Conservation (phyloP, 352 stramenopile genomes). For the Pythium sukuiense region DNA sequence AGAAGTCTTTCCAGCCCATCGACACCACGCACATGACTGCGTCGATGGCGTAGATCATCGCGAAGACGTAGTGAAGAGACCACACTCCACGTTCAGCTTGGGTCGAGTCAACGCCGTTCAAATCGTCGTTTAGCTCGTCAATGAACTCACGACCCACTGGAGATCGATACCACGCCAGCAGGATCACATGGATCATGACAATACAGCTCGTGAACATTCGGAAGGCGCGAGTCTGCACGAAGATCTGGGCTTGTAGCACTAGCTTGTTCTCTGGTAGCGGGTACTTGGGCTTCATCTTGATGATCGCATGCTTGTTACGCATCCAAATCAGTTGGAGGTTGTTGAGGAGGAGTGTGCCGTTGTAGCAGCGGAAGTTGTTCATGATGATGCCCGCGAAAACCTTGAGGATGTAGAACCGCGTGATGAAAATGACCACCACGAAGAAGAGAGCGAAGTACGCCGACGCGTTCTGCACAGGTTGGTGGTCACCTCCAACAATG, state of each 20-base stretch:
- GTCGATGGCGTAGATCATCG: slow-evolving; percentile 75
- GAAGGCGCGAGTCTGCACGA: slow-evolving; percentile 69
- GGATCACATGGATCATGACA: slow-evolving; percentile 68
- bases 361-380: slow-evolving; percentile 87
- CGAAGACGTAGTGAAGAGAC: slow-evolving; percentile 81
- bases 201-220: slow-evolving; percentile 58
- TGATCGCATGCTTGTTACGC: slow-evolving; percentile 59
- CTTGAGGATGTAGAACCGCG: slow-evolving; percentile 74
- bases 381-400: slow-evolving; percentile 83
- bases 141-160: slow-evolving; percentile 41
- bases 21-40: slow-evolving; percentile 66
- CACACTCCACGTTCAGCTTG: slow-evolving; percentile 44
- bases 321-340: slow-evolving; percentile 84
- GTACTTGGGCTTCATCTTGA: slow-evolving; percentile 73
- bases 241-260: slow-evolving; percentile 57
- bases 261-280: slow-evolving; percentile 58
- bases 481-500: slow-evolving; percentile 65
- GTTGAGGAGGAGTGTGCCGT: slow-evolving; percentile 71
- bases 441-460: slow-evolving; percentile 85
- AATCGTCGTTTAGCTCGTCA: slow-evolving; percentile 33
- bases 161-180: slow-evolving; percentile 74
- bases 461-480: slow-evolving; percentile 69
- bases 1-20: slow-evolving; percentile 76
- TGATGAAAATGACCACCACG: slow-evolving; percentile 78
- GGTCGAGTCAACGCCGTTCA: slow-evolving; percentile 25